Evolutionary conservation across 192 early-diverging fungal genomes (phyloP), one percentile per base, ranked within the genome.

Genomic region (Backusella tarrabulga): DNA sequence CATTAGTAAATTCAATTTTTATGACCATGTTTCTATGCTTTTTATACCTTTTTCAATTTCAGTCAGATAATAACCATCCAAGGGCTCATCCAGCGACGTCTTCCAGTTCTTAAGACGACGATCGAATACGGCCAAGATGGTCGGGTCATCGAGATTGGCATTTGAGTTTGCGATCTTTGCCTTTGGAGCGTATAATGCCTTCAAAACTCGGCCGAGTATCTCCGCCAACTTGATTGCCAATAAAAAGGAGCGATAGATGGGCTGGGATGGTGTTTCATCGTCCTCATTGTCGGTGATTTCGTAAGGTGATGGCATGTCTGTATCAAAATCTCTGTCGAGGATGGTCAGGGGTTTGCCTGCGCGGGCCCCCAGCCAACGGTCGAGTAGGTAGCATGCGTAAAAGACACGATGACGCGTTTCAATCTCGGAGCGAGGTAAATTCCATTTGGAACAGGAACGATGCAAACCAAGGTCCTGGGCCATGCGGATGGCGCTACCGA

Each of bases 381-480:
- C 75, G 8, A 84, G 12, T 17, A 81, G 36, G 42, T 83, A 80
- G 66, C 72, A 81, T 1, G 76, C 71, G 81, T 83, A 74, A 40
- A 50, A 75, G 14, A 76, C 40, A 12, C 82, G 54, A 71, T 79
- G 81, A 2, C 81, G 84, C 34, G 84, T 83, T 79, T 90, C 88
- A 21, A 81, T 85, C 77, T 90, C 87, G 9, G 82, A 72, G 6
- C 77, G 73, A 6, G 87, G 85, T 12, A 88, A 56, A 44, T 87
- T 77, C 88, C 88, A 90, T 29, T 81, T 73, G 0, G 82, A 77
- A 38, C 83, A 85, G 41, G 84, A 88, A 50, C 88, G 87, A 73
- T 90, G 88, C 46, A 90, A 73, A 1, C 88, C 88, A 21, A 90
- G 60, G 69, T 90, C 88, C 72, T 90, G 88, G 14, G 88, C 85